These are phyloP conservation scores for Sarocladiaceae sp. DNA, from an alignment of 2,329 filamentous ascomycete genomes.

Conservation along the genomic window DNA sequence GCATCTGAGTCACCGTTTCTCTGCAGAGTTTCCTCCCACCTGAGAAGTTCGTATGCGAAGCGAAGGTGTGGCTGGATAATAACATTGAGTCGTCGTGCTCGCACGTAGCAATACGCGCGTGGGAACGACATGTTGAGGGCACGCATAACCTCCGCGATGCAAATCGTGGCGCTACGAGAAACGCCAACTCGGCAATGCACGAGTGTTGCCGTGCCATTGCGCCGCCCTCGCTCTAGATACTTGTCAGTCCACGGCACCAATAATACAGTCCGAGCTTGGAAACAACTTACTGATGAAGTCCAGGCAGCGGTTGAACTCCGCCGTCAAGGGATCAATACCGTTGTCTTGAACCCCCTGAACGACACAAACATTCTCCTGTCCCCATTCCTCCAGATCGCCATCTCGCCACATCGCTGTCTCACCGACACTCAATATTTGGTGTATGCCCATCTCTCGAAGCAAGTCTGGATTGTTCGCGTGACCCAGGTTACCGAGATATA, in stretches of 20 bases:
- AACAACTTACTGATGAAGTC: conserved; percentile 79
- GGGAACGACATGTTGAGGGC: conserved; percentile 77
- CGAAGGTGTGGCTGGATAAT: conserved; percentile 96
- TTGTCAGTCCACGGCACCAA: neutral
- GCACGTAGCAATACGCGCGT: conserved; percentile 92
- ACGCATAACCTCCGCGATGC: conserved; percentile 98
- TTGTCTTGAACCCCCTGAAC: conserved; percentile 93
- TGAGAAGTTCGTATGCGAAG: conserved; percentile 91
- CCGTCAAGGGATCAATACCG: conserved; percentile 85
- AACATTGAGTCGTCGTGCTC: conserved; percentile 87
- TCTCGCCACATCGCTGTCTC: conserved; percentile 81
- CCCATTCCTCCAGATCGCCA: conserved; percentile 68
- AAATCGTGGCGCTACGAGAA: conserved; percentile 92
- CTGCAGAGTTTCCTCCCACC: conserved; percentile 84
- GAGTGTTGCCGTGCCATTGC: conserved; percentile 75
- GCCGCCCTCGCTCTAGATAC: conserved; percentile 67
- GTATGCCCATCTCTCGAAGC: conserved; percentile 74
- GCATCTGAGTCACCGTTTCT: conserved; percentile 39
- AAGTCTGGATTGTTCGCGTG: conserved; percentile 94
- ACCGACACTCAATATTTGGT: conserved; percentile 85
- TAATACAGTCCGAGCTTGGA: neutral
- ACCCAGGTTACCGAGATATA: conserved; percentile 90
- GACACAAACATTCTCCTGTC: conserved; percentile 70
- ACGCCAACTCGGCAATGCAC: conserved; percentile 97
- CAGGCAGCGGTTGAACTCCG: conserved; percentile 80